Percentiles rank a stretch among this genome's conserved stretches.
Conservation (phyloP, 2,329 filamentous ascomycete genomes). For the Thermothelomyces thermophilus region DNA sequence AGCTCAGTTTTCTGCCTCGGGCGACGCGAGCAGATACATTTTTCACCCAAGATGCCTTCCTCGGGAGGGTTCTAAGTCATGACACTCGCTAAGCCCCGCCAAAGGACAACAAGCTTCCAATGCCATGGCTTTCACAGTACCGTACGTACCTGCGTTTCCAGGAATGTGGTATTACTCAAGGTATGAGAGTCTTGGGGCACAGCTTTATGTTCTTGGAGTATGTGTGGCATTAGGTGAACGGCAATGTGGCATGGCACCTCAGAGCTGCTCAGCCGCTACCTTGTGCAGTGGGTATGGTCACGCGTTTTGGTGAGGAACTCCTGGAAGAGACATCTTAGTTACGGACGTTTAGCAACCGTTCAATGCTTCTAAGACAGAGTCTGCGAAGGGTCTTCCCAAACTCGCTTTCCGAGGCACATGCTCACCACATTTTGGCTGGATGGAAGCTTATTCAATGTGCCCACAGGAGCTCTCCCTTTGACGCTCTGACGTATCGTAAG, state of each 20-base stretch:
- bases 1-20: too few species aligned
- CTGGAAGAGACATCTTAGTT: not conserved
- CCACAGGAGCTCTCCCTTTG: constrained; percentile 12
- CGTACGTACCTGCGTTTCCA: too few species aligned
- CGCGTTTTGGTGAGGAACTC: not conserved
- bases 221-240: not conserved
- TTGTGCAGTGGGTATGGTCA: not conserved
- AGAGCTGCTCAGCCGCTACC: not conserved
- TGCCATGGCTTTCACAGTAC: too few species aligned
- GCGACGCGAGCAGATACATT: too few species aligned
- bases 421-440: constrained; percentile 19
- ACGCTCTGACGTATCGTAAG: too few species aligned
- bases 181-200: constrained; percentile 3
- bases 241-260: not conserved
- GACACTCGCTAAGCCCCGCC: too few species aligned
- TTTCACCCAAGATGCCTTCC: too few species aligned
- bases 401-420: constrained; percentile 17
- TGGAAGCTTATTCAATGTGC: constrained; percentile 14
- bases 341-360: not conserved
- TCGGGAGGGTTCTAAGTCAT: too few species aligned
- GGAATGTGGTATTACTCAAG: too few species aligned
- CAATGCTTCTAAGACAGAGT: not conserved
- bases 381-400: constrained; percentile 11
- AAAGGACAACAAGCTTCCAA: too few species aligned
- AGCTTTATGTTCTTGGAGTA: not conserved